Base-by-base conservation (phyloP, 106 monocot species). In the Hemerocallis citrina region DNA sequence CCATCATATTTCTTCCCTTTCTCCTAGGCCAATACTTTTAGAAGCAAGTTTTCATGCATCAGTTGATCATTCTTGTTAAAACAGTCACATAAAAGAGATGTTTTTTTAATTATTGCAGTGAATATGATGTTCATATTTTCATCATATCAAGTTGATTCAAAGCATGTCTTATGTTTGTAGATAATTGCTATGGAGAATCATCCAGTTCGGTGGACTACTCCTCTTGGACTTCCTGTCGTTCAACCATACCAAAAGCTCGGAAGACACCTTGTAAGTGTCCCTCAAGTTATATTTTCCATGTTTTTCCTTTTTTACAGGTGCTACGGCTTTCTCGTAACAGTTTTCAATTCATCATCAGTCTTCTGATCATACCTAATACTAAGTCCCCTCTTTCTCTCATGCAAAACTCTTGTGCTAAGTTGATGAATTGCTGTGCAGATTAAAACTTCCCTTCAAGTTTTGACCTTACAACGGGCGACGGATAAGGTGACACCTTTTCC, bases 191-290 rank as follows among this genome's bases (percentile, higher is more conserved):
- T 68, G 46, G 92, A 92, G 68, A 99, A 99, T 68, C 77, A 88
- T 45, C 66, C 98, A 30, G 98, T 99, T 41, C 79, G 79, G 58
- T 99, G 98, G 98, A 81, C 49, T 4, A 99, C 92, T 2, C 98
- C 98, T 14, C 81, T 99, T 57, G 98, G 98, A 15, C 82, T 99
- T 57, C 98, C 98, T 9, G 98, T 99, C 36, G 98, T 99, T 66
- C 98, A 99, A 48, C 98, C 98, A 33, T 99, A 99, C 59, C 75
- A 79, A n/a, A 75, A 82, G 70, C 38, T 81, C 34, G 92, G 80
- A 35, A 77, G 74, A 35, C 91, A 88, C 71, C 72, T 88, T 49
- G 98, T 99, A 71, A 74, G 81, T 69, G 3, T 38, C 27, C 29
- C 33, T 45, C 28, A 14, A 62, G 23, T 32, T 52, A 6, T 27